Evolutionary conservation across 2,329 filamentous ascomycete species (phyloP), one percentile per base, ranked within the genome.

Genomic region (Penicillium digitatum): DNA sequence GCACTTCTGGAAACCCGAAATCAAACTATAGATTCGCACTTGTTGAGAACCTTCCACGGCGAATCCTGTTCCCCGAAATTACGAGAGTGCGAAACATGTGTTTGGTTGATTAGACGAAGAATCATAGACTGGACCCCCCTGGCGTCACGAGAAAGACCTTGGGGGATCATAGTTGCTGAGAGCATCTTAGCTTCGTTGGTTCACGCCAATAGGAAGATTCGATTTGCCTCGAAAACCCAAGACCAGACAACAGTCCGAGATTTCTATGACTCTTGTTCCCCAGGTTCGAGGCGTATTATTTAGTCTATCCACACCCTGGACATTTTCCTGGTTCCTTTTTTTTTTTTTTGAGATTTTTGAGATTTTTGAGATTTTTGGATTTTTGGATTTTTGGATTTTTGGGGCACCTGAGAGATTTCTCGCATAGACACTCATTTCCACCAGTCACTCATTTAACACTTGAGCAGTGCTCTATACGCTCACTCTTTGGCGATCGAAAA

Each of bases 391-490:
- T n/a, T n/a, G n/a, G n/a, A n/a, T n/a, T 26, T 51, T 34, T 54
- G 51, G 59, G 55, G 50, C 56, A 37, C 59, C 34, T 58, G 53
- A 55, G 60, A 42, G 57, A 54, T 59, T 55, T 61, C 52, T 46
- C 53, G 58, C 52, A 57, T 54, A 57, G 58, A 52, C 55, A 48
- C 44, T 62, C 55, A 5, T 51, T 54, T 49, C 8, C 8, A 20
- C 26, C 49, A 58, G 60, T 62, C 61, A 59, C 42, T 64, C 60
- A 31, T 62, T 50, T 60, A 47, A 53, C 48, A 24, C 44, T 48
- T 56, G 62, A 69, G 66, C 66, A 62, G 63, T 39, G 64, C 68
- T 68, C 48, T 29, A 54, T 64, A 67, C 61, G 63, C 61, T 56
- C 65, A 63, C 60, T 67, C 62, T 27, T 66, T 67, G 61, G 57